Conservation (phyloP, 2,329 filamentous ascomycete species). For the Aaosphaeria arxii region DNA sequence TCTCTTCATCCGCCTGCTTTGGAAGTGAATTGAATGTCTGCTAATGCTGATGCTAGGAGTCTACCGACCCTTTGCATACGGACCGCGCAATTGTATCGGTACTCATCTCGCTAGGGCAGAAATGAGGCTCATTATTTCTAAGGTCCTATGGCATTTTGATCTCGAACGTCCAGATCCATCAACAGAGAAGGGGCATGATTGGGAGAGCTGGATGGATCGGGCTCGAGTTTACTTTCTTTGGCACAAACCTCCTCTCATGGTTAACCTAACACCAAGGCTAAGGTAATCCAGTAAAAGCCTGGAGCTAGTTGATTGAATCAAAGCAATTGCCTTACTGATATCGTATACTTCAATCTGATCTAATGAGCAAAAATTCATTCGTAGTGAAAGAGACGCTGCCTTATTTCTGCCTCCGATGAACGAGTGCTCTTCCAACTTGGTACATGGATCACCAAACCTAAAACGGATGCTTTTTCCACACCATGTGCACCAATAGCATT, state of each 20-base stretch:
- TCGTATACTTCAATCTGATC: too few relatives aligned
- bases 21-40: background rate
- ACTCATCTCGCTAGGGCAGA: background rate
- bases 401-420: too few relatives aligned
- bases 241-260: conserved; percentile 34
- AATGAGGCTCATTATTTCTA: background rate
- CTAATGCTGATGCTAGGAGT: conserved; percentile 11
- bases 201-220: conserved; percentile 19
- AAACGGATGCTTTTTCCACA: too few relatives aligned
- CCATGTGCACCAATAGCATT: too few relatives aligned
- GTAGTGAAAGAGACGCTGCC: too few relatives aligned
- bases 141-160: background rate
- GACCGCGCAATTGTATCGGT: background rate
- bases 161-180: background rate
- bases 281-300: too few relatives aligned
- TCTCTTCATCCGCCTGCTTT: background rate
- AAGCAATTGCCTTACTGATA: too few relatives aligned
- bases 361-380: too few relatives aligned
- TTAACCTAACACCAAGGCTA: conserved; percentile 2
- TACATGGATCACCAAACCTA: too few relatives aligned
- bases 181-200: conserved; percentile 12
- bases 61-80: background rate
- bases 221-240: conserved; percentile 37
- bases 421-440: too few relatives aligned
- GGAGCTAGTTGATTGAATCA: too few relatives aligned